A percentile compares a stretch with the other conserved stretches of the same genome.
phyloP scores from a whole-genome alignment of 768 basidiomycete genomes.

The Termitomyces sp. region DNA sequence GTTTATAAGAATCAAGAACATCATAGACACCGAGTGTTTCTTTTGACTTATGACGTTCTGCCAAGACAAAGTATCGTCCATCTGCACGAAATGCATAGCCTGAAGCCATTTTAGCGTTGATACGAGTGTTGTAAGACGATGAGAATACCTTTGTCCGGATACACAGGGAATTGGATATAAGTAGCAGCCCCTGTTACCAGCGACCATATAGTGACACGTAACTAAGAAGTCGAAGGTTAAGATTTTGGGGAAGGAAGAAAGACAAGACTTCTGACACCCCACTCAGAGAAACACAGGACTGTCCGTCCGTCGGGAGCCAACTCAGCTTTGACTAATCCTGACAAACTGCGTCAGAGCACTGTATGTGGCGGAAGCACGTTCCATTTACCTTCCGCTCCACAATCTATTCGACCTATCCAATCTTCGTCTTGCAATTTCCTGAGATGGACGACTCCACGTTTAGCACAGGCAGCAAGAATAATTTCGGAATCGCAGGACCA shows the following conservation, averaged over 20 bases:
- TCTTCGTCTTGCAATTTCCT: slow-evolving; percentile 76
- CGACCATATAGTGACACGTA: slow-evolving; percentile 85
- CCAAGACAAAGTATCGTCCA: slow-evolving; percentile 79
- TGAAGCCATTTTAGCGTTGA: slow-evolving; percentile 22
- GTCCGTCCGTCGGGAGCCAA: slow-evolving; percentile 87
- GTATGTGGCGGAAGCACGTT: background rate
- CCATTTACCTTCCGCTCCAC: slow-evolving; percentile 62
- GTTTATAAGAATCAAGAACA: slow-evolving; percentile 57
- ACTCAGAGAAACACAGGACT: slow-evolving; percentile 87
- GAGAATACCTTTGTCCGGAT: slow-evolving; percentile 69
- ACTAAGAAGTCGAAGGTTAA: slow-evolving; percentile 35
- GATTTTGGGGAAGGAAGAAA: background rate
- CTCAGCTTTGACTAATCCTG: slow-evolving; percentile 77
- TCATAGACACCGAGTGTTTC: slow-evolving; percentile 88
- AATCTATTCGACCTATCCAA: slow-evolving; percentile 74
- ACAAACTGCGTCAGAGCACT: background rate
- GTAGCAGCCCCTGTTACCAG: slow-evolving; percentile 68
- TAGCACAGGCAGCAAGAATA: slow-evolving; percentile 76
- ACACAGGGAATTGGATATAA: slow-evolving; percentile 82
- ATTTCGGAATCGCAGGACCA: slow-evolving; percentile 92
- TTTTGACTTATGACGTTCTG: slow-evolving; percentile 86
- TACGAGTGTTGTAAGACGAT: background rate
- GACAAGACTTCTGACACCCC: slow-evolving; percentile 67
- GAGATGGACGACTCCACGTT: slow-evolving; percentile 64
- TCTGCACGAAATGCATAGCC: slow-evolving; percentile 78